phyloP scores from a whole-genome alignment of 2,329 filamentous ascomycete species.

The Sporothrix variecibatus region DNA sequence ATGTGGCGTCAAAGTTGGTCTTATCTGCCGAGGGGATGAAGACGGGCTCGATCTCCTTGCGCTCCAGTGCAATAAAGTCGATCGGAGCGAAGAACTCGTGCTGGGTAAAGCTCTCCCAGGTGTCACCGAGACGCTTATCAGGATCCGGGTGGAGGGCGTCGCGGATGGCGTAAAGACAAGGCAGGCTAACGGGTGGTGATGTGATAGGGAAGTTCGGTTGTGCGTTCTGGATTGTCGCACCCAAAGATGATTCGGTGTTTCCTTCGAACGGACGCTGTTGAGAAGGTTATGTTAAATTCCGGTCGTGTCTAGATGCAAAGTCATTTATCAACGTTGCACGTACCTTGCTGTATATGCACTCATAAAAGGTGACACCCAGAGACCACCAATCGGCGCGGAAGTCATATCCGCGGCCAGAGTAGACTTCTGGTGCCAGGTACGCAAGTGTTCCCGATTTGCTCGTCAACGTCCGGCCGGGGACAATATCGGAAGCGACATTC shows the following conservation, averaged over 20 bases:
- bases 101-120: constrained; percentile 81
- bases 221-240: constrained; percentile 76
- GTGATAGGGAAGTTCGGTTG: constrained; percentile 90
- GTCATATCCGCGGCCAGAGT: constrained; percentile 84
- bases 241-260: constrained; percentile 77
- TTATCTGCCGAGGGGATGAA: constrained; percentile 95
- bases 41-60: constrained; percentile 85
- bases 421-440: constrained; percentile 94
- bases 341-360: constrained; percentile 99
- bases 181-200: constrained; percentile 82
- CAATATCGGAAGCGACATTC: constrained; percentile 96
- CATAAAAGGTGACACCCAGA: constrained; percentile 94
- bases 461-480: constrained; percentile 77
- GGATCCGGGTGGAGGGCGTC: constrained; percentile 80
- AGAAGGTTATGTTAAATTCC: constrained; percentile 39
- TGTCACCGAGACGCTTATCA: constrained; percentile 77
- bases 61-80: constrained; percentile 81
- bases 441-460: constrained; percentile 97
- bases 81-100: constrained; percentile 87
- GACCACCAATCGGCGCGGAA: constrained; percentile 98
- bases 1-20: constrained; percentile 98
- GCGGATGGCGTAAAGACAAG: constrained; percentile 86
- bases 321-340: constrained; percentile 32
- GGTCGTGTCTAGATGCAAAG: constrained; percentile 14
- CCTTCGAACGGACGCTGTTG: constrained; percentile 82